These are phyloP conservation scores for Neonectria faginata DNA, from an alignment of 2,329 filamentous ascomycete species.

Conservation along the genomic window DNA sequence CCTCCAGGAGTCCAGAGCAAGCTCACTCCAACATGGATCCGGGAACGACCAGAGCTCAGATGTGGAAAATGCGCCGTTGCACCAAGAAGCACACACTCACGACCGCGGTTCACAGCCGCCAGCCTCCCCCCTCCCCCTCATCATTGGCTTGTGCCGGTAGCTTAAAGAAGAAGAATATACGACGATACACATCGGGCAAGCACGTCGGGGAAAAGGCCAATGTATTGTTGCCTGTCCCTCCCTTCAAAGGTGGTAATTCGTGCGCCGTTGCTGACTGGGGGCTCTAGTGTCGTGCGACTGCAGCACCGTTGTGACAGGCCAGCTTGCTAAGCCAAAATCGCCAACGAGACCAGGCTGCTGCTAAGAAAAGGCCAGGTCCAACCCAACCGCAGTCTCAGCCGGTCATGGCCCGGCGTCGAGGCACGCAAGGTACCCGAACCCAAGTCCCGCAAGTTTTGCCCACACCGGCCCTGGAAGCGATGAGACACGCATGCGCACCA, in stretches of 20 bases:
- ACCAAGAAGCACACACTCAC: neutral
- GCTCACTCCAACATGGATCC: slow-evolving; percentile 21
- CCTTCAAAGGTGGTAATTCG: slow-evolving; percentile 35
- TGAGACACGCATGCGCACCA: slow-evolving; percentile 29
- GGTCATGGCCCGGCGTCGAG: slow-evolving; percentile 33
- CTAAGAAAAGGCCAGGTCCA: slow-evolving; percentile 3
- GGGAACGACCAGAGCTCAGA: slow-evolving; percentile 18
- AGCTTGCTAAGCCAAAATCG: slow-evolving; percentile 13
- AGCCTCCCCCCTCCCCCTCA: slow-evolving; percentile 19
- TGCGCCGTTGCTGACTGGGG: slow-evolving; percentile 38
- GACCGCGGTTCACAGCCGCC: slow-evolving; percentile 32
- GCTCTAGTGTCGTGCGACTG: slow-evolving; percentile 38
- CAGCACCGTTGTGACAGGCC: slow-evolving; percentile 42
- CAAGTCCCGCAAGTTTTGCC: slow-evolving; percentile 32
- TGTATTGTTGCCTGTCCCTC: slow-evolving; percentile 1
- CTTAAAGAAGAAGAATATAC: slow-evolving; percentile 11
- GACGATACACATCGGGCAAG: slow-evolving; percentile 19
- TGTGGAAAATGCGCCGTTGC: slow-evolving; percentile 4
- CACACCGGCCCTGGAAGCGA: slow-evolving; percentile 13
- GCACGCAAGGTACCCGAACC: slow-evolving; percentile 42
- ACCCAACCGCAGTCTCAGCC: slow-evolving; percentile 16
- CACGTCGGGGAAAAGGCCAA: slow-evolving; percentile 9
- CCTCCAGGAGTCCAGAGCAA: neutral
- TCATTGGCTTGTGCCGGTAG: neutral
- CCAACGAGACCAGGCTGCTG: slow-evolving; percentile 13